Base-by-base conservation (phyloP, 2,329 filamentous ascomycete species). In the Rutstroemia sp. region DNA sequence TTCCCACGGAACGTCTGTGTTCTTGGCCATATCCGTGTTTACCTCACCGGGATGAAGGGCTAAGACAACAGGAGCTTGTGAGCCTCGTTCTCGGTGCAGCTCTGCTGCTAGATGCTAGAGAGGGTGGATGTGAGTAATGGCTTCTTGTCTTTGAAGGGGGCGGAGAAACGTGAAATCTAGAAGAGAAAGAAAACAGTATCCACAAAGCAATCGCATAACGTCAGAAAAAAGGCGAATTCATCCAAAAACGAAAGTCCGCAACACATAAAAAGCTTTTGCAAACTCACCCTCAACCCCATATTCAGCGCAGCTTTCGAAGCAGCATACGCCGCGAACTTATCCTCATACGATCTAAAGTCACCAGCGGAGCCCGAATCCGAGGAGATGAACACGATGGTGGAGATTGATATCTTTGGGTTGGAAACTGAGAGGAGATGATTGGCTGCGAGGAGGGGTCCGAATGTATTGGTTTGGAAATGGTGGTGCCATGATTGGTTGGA, bases 281-380 rank as follows among this genome's bases (percentile, higher is more conserved):
- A 21, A 54, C 44, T 19, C 39, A 54, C 51, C 16, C 78, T 64
- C 2, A 82, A 68, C 55, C 76, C 76, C 69, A 81, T 78, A 60
- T 83, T 83, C 54, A 83, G 63, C 0, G 80, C 80, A 1, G 78
- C 75, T 65, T 83, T 83, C 3, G 76, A 79, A 0, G 79, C 78
- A 5, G 75, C 74, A 63, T 82, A 83, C 10, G 79, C 80, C 1
- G 76, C 79, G 58, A 82, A 82, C 0, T 71, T 79, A 62, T 82
- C 79, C 65, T 82, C 78, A 63, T 76, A 75, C n/a, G 76, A 74
- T 12, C 74, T 74, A 57, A 82, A 82, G 6, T 70, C 67, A 8
- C 71, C 67, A 2, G 76, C 71, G 0, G 79, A 82, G 14, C 78
- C 79, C 0, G 76, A 80, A 64, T 82, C 80, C 17, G 75, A 78